Conservation (phyloP, 805 yeast genomes). For the Metschnikowia kunwiensis region DNA sequence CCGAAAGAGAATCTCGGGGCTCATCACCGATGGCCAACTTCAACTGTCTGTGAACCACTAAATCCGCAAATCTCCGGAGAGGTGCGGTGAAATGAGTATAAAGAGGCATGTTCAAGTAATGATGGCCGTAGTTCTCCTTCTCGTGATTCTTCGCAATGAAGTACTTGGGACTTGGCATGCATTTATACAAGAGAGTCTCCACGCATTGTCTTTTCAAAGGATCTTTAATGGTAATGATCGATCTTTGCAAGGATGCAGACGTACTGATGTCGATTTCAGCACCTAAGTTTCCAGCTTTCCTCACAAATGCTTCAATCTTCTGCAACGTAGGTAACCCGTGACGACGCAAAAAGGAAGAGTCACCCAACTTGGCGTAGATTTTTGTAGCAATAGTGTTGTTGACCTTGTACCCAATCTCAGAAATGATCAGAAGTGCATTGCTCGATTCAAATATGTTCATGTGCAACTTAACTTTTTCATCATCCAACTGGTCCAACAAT, state of each 20-base stretch:
- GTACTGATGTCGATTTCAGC: conserved; percentile 69
- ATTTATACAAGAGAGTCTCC: conserved; percentile 75
- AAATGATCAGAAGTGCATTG: conserved; percentile 54
- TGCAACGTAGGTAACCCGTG: conserved; percentile 81
- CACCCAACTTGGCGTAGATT: conserved; percentile 73
- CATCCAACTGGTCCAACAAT: conserved; percentile 77
- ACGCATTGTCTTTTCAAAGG: conserved; percentile 63
- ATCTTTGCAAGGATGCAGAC: conserved; percentile 66
- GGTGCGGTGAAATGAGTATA: conserved; percentile 96
- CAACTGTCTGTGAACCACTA: conserved; percentile 88
- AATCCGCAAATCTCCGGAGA: conserved; percentile 85
- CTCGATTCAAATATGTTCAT: conserved; percentile 69
- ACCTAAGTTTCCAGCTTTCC: conserved; percentile 65
- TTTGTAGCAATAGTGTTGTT: conserved; percentile 84
- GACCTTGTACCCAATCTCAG: conserved; percentile 76
- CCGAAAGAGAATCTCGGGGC: conserved; percentile 36
- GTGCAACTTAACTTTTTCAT: conserved; percentile 70
- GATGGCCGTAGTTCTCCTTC: conserved; percentile 73
- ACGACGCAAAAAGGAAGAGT: conserved; percentile 78
- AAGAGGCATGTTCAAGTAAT: conserved; percentile 74
- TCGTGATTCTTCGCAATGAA: conserved; percentile 85
- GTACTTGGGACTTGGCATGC: conserved; percentile 83
- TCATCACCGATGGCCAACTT: conserved; percentile 54
- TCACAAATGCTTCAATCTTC: conserved; percentile 74
- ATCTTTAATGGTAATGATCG: conserved; percentile 64